Percentiles rank a stretch among this genome's conserved stretches.
These are phyloP conservation scores for Tulasnella calospora DNA, from an alignment of 768 basidiomycete species.

Conservation along the genomic window DNA sequence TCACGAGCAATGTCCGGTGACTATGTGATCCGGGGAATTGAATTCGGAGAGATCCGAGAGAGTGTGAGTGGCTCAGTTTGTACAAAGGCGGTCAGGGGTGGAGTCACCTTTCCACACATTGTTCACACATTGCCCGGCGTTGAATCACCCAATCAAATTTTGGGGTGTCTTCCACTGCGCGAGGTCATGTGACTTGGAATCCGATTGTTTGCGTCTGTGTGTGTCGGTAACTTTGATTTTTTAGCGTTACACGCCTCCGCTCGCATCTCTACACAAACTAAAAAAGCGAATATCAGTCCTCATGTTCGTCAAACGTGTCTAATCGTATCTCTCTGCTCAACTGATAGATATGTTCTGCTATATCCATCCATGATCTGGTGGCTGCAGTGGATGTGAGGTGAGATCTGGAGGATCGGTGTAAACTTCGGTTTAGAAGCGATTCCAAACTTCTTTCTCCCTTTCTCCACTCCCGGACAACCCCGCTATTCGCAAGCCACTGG, in stretches of 20 bases:
- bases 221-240: not conserved
- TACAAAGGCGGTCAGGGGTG: conserved; percentile 9
- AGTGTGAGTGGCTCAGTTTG: conserved; percentile 1
- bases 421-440: not conserved
- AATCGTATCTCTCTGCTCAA: not conserved
- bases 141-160: not conserved
- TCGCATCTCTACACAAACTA: not conserved
- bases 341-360: not conserved
- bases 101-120: not conserved
- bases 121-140: not conserved
- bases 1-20: not conserved
- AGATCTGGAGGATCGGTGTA: not conserved
- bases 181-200: not conserved
- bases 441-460: not conserved
- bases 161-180: not conserved
- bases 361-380: not conserved
- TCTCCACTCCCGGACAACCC: conserved; percentile 3
- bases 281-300: not conserved
- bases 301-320: not conserved
- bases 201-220: not conserved
- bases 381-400: not conserved
- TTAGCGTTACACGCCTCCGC: conserved; percentile 5
- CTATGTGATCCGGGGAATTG: not conserved
- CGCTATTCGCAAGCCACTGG: conserved; percentile 5
- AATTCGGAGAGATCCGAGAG: not conserved